These are phyloP conservation scores for Arabidopsis thaliana DNA, from an alignment of 345 rosid species.

Conservation along the genomic window DNA sequence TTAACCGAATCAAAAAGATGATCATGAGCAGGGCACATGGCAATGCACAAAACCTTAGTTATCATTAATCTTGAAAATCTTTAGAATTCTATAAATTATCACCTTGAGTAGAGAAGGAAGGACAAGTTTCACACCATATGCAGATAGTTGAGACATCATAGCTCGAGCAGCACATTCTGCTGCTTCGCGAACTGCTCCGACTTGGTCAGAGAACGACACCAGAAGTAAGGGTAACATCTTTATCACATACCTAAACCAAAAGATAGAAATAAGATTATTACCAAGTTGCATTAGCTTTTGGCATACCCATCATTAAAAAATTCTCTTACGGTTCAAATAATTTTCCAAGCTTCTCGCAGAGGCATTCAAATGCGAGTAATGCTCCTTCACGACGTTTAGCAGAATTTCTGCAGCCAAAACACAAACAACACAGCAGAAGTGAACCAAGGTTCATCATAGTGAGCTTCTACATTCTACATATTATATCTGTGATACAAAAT, in stretches of 20 bases:
- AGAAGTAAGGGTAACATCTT: constrained; percentile 89
- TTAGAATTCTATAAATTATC: constrained; percentile 28
- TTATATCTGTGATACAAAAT: neutral
- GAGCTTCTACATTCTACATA: constrained; percentile 27
- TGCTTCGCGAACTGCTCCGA: constrained; percentile 97
- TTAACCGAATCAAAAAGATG: constrained; percentile 10
- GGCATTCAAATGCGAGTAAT: constrained; percentile 92
- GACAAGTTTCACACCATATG: constrained; percentile 92
- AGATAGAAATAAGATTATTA: constrained; percentile 19
- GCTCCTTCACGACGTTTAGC: constrained; percentile 97
- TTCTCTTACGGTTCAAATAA: constrained; percentile 92
- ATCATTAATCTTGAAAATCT: neutral
- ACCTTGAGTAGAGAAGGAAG: constrained; percentile 96
- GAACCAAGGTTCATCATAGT: neutral
- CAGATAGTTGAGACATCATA: constrained; percentile 96
- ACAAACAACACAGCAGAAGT: constrained; percentile 22
- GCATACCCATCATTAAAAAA: constrained; percentile 8
- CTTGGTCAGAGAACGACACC: constrained; percentile 98
- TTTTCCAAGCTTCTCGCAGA: constrained; percentile 91
- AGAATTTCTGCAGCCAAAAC: constrained; percentile 61
- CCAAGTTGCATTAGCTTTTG: constrained; percentile 22
- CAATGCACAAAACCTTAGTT: constrained; percentile 23
- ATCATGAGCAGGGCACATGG: constrained; percentile 20
- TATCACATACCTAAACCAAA: constrained; percentile 79
- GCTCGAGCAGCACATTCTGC: constrained; percentile 99